These are phyloP conservation scores for Diaporthe sp. DNA, from an alignment of 2,329 filamentous ascomycete genomes.

Conservation along the genomic window DNA sequence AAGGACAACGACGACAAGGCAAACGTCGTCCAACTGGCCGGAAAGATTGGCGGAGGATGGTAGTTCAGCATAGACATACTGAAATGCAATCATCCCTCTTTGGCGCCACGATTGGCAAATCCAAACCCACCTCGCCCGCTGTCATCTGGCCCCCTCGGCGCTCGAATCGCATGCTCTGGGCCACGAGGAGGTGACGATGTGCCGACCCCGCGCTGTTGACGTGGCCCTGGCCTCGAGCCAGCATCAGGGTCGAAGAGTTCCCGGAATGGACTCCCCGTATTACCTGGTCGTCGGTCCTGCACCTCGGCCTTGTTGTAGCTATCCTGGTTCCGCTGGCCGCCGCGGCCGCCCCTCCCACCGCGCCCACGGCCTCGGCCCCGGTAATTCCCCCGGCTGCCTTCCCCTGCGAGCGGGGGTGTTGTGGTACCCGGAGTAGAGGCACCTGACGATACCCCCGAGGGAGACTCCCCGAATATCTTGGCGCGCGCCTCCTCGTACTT, in stretches of 20 bases:
- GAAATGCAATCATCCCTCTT: conserved; percentile 56
- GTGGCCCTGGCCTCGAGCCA: conserved; percentile 72
- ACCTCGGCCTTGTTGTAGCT: conserved; percentile 47
- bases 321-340: conserved; percentile 53
- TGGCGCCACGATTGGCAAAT: conserved; percentile 77
- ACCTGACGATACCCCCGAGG: conserved; percentile 57
- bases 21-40: conserved; percentile 87
- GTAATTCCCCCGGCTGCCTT: conserved; percentile 56
- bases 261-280: conserved; percentile 54
- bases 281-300: conserved; percentile 47
- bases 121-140: conserved; percentile 84
- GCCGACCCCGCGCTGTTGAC: conserved; percentile 58
- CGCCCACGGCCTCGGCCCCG: conserved; percentile 63
- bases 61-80: conserved; percentile 59
- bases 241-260: conserved; percentile 87
- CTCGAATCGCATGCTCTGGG: conserved; percentile 77
- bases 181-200: conserved; percentile 61
- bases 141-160: conserved; percentile 83
- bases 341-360: conserved; percentile 58
- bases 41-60: conserved; percentile 95
- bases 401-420: conserved; percentile 68
- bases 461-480: conserved; percentile 81
- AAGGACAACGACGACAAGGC: conserved; percentile 82
- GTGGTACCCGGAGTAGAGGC: conserved; percentile 73
- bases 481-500: conserved; percentile 91